Evolutionary conservation across 2,329 filamentous ascomycete species (phyloP), one percentile per base, ranked within the genome.

Genomic region (Ramularia endophylla): DNA sequence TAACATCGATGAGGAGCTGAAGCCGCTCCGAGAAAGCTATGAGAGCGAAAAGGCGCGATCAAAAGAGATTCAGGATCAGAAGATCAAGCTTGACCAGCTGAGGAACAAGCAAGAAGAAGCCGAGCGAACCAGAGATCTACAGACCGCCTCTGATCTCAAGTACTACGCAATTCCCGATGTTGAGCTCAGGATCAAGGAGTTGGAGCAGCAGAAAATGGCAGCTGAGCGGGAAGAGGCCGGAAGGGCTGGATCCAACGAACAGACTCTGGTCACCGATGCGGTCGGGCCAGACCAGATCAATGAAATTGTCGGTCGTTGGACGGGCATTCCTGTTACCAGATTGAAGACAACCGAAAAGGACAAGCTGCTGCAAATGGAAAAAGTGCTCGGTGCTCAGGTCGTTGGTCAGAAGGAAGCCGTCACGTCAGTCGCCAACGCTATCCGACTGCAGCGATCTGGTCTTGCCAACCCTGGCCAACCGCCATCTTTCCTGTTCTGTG

Each of bases 231-330:
- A 81, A 49, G 70, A 74, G 40, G 65, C 67, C 30, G 67, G 69
- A 20, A 65, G 70, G 19, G 85, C 85, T 27, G 66, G 72, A 3
- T 77, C 78, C 20, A 68, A 81, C 39, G 78, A 78, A 42, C 43
- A 52, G 31, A 62, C 86, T 17, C 82, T 97, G 64, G 77, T 97
- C 40, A 94, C 89, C 3, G 92, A 98, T 61, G 78, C 92, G 34
- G 92, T 98, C 52, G 92, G 92, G 5, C 88, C 89, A 8, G 92
- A 98, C 51, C 89, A 98, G 65, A 98, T 98, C 74, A 97, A 98
- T 63, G 90, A 97, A 61, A 98, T 98, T 47, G 92, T 98, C 39
- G 85, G 85, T 40, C 83, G 88, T 47, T 95, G 89, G 87, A 98
- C 92, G n/a, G 92, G 92, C 50, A 98, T 98, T 55, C 92, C 92